Conservation (phyloP, 2,329 filamentous ascomycete species). For the Paraconiothyrium brasiliense region DNA sequence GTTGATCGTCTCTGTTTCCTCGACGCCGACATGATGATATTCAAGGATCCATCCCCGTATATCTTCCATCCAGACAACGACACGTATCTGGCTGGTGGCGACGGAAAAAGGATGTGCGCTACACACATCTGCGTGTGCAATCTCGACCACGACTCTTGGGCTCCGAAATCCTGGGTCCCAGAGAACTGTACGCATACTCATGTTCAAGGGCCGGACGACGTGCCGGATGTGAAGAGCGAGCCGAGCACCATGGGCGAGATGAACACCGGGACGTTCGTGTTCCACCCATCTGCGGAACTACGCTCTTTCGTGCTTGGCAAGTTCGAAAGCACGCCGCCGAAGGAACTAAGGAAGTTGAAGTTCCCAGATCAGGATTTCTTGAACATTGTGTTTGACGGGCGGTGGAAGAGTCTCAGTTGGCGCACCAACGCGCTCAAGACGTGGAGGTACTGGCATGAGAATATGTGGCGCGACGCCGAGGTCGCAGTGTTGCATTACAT, state of each 20-base stretch:
- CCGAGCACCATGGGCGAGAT: conserved; percentile 56
- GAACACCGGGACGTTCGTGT: conserved; percentile 63
- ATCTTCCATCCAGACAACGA: conserved; percentile 57
- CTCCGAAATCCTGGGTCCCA: conserved; percentile 57
- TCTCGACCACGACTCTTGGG: conserved; percentile 61
- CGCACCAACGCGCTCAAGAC: conserved; percentile 65
- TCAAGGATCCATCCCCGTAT: conserved; percentile 48
- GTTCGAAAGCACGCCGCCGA: conserved; percentile 50
- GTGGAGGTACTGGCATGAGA: conserved; percentile 62
- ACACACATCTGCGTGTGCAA: conserved; percentile 65
- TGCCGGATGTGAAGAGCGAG: conserved; percentile 45
- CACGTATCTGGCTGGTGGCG: conserved; percentile 26
- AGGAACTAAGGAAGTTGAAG: conserved; percentile 54
- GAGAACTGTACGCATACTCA: conserved; percentile 61
- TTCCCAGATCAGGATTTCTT: conserved; percentile 66
- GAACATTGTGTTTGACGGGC: conserved; percentile 57
- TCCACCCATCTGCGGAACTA: conserved; percentile 53
- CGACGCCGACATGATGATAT: conserved; percentile 63
- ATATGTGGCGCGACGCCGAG: conserved; percentile 61
- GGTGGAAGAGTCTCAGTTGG: conserved; percentile 59
- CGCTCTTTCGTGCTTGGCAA: conserved; percentile 53
- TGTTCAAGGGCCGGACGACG: conserved; percentile 42
- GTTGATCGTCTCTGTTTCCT: conserved; percentile 59
- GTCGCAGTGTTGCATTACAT: conserved; percentile 63
- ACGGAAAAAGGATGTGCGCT: conserved; percentile 54